phyloP scores from a whole-genome alignment of 129 eudicot genomes.

The Escallonia rubra region DNA sequence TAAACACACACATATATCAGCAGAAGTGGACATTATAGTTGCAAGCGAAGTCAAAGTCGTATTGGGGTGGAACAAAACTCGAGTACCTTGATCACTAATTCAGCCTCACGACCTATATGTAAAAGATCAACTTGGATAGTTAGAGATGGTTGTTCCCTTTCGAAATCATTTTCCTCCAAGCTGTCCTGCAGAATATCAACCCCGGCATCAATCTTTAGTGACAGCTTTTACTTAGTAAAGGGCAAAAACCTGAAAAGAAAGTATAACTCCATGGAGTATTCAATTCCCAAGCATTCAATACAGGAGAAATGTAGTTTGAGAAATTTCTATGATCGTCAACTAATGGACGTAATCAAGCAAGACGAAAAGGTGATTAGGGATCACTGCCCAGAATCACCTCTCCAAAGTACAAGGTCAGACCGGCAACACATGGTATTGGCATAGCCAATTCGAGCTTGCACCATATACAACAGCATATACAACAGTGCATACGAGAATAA shows the following conservation, averaged over 20 bases:
- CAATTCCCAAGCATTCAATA: neutral
- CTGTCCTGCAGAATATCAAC: constrained; percentile 32
- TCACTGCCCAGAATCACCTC: too few relatives aligned
- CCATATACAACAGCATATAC: too few relatives aligned
- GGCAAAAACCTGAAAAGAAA: too few relatives aligned
- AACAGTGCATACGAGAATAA: too few relatives aligned
- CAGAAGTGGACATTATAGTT: too few relatives aligned
- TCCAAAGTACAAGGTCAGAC: too few relatives aligned
- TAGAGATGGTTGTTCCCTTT: constrained; percentile 34
- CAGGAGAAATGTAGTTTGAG: neutral
- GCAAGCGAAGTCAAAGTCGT: too few relatives aligned
- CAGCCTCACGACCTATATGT: constrained; percentile 33
- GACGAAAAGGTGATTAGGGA: too few relatives aligned
- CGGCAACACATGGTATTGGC: too few relatives aligned
- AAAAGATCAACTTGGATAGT: constrained; percentile 55
- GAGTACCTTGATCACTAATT: constrained; percentile 49
- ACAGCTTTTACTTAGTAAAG: neutral
- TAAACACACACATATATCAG: too few relatives aligned
- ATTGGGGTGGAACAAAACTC: neutral
- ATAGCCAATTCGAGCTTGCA: too few relatives aligned
- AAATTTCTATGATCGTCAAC: neutral
- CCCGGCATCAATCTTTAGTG: neutral
- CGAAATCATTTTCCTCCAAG: constrained; percentile 23
- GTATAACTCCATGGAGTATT: neutral
- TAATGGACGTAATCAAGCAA: neutral